A percentile compares a stretch with the other conserved stretches of the same genome.
phyloP scores from a whole-genome alignment of 768 basidiomycete genomes.

The Mrakia blollopis region DNA sequence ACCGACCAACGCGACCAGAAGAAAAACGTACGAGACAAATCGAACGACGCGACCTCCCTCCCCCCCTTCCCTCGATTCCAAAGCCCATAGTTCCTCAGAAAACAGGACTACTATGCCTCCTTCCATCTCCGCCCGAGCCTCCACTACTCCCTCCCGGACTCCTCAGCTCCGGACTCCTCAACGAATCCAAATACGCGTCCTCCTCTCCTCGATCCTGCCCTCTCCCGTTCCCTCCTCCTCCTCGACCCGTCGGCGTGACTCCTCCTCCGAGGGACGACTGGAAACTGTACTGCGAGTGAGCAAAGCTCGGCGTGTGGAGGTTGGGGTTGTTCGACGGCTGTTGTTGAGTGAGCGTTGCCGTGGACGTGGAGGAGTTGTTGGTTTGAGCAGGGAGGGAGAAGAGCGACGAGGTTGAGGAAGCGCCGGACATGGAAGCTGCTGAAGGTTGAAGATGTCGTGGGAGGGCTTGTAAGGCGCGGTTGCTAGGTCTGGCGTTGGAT shows the following conservation, averaged over 20 bases:
- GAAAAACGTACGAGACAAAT: too few relatives aligned
- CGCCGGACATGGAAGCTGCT: background rate
- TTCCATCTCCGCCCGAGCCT: background rate
- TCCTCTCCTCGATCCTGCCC: background rate
- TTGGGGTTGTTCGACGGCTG: background rate
- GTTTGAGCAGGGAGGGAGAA: background rate
- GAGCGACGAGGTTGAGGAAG: background rate
- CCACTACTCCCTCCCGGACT: background rate
- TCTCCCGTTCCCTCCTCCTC: background rate
- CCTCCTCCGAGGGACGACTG: background rate
- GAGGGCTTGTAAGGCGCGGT: background rate
- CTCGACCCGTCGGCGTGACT: background rate
- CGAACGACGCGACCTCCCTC: background rate
- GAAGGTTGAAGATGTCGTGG: conserved; percentile 7
- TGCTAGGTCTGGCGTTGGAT: background rate
- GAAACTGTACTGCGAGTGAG: too few relatives aligned
- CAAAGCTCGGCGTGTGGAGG: background rate
- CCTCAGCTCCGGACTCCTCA: conserved; percentile 3
- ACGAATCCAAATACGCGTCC: conserved; percentile 12
- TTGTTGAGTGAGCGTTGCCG: background rate
- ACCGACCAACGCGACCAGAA: too few relatives aligned
- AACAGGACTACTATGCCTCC: conserved; percentile 8
- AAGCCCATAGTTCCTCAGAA: too few relatives aligned
- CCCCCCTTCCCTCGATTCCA: background rate
- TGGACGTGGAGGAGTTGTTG: background rate